Conservation (phyloP, 257 asterid genomes). For the Solanum chmielewskii region DNA sequence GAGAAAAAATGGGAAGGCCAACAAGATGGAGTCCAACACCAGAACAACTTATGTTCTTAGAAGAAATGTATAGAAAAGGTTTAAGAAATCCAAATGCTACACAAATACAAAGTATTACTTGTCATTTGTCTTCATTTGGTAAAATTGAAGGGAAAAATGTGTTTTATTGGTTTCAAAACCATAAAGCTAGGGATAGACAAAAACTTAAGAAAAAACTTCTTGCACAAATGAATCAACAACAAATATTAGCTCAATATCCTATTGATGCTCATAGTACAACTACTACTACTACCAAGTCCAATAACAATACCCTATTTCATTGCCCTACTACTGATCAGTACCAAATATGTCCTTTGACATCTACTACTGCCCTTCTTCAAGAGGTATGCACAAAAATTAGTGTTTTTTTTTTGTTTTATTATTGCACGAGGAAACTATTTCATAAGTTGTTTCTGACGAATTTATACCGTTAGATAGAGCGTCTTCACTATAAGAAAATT, state of each 20-base stretch:
- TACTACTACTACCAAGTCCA: neutral
- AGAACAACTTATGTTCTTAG: constrained; percentile 64
- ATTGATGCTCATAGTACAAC: neutral
- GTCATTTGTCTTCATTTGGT: constrained; percentile 54
- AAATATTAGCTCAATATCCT: neutral
- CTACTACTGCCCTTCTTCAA: neutral
- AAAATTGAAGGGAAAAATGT: constrained; percentile 77
- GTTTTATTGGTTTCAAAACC: constrained; percentile 82
- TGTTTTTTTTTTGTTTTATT: neutral
- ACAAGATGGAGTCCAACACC: constrained; percentile 85
- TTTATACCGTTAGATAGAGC: no score
- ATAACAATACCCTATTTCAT: neutral
- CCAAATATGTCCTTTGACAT: neutral
- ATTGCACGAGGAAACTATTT: neutral
- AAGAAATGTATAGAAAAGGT: constrained; percentile 63
- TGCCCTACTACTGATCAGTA: neutral
- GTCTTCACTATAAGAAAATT: no score
- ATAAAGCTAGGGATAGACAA: constrained; percentile 77
- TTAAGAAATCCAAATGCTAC: constrained; percentile 65
- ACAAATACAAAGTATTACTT: constrained; percentile 65
- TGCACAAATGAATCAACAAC: neutral
- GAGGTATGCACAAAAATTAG: neutral
- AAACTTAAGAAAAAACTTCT: constrained; percentile 10
- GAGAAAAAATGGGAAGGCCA: neutral
- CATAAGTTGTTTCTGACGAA: neutral